Base-by-base conservation (phyloP, 345 rosid species). In the Raphanus raphanistrum region DNA sequence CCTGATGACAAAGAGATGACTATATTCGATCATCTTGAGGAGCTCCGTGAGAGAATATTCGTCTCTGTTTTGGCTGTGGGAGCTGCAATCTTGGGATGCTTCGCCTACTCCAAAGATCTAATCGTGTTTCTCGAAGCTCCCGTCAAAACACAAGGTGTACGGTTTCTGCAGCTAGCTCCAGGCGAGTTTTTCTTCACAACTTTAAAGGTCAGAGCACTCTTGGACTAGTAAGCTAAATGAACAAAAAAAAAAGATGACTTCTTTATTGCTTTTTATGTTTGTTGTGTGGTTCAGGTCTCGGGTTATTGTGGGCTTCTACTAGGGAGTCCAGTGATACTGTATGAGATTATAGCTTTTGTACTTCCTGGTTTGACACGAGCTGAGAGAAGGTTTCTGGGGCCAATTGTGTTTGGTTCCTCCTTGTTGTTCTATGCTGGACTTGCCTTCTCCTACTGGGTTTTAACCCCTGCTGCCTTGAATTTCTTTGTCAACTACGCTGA, bases 121-220 rank as follows among this genome's bases (percentile, higher is more conserved):
- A 79, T 94, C 68, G 70, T 90, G 74, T 38, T 94, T 82, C 98
- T 94, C 76, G 98, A 94, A 88, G 98, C 98, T 77, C 97, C 98
- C 13, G 98, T 94, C 81, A 94, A 92, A 84, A 26, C 80, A 2
- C 91, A 94, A 72, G 98, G 98, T 75, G 98, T 92, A 11, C 83
- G 97, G 28, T 94, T 94, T 86, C 85, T 94, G 66, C 98, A 94
- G 81, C 87, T 94, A 26, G 97, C 97, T 80, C 98, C 98, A 12
- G 98, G 98, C 15, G 98, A 92, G 72, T 92, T 94, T 84, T 94
- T 94, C 92, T 94, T 94, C 78, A 94, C 98, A 12, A 94, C 98
- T 77, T 69, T 94, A 66, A 94, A 92, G 98, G 97, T 94, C 31
- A 36, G 84, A 21, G 63, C 21, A 7, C 57, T 2, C 21, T 50